Conservation (phyloP, 163 green algal species). For the Scenedesmus sp. region DNA sequence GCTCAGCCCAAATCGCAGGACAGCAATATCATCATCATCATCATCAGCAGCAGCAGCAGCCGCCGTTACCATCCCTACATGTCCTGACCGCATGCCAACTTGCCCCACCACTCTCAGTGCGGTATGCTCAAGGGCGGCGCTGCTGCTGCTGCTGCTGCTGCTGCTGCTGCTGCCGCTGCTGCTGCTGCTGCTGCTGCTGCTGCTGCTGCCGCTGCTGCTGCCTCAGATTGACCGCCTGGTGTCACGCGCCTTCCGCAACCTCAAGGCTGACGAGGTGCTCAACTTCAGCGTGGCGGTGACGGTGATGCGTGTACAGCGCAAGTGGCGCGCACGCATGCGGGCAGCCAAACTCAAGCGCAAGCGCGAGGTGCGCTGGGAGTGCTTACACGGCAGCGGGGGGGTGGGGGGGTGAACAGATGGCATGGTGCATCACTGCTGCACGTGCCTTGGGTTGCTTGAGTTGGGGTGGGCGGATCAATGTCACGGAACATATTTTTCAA, state of each 20-base stretch:
- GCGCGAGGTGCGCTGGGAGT: constrained; percentile 40
- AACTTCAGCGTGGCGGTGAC: constrained; percentile 82
- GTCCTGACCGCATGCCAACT: no score
- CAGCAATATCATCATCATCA: no score
- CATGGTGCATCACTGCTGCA: background rate
- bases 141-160: background rate
- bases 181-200: background rate
- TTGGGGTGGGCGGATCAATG: no score
- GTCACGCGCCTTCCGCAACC: constrained; percentile 72
- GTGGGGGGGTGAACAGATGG: background rate
- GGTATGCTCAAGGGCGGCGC: no score
- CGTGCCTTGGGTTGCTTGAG: background rate
- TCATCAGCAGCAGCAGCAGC: no score
- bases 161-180: background rate
- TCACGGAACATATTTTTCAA: no score
- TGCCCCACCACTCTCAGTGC: no score
- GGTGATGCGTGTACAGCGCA: constrained; percentile 79
- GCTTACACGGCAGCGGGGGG: no score
- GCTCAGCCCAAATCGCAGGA: no score
- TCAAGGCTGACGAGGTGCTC: constrained; percentile 74
- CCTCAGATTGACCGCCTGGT: constrained; percentile 79
- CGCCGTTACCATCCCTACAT: no score
- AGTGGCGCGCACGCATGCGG: constrained; percentile 68
- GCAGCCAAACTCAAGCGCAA: constrained; percentile 66
- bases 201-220: background rate